These are phyloP conservation scores for Penicillium arizonense DNA, from an alignment of 495 filamentous ascomycete species.

Conservation along the genomic window DNA sequence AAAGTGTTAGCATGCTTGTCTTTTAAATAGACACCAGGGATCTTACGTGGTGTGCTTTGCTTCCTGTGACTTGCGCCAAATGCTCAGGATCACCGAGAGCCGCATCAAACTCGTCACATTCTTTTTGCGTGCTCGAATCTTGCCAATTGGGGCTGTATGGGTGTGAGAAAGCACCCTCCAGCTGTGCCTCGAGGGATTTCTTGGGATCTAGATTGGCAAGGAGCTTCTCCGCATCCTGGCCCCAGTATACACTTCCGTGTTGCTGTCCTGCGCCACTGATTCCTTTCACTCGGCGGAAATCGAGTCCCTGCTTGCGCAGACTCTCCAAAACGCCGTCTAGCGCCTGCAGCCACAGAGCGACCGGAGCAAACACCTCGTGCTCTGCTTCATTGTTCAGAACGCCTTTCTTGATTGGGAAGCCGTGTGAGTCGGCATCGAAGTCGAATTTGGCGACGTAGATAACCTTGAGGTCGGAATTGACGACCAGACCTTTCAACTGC, in stretches of 20 bases:
- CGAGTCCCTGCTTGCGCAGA: conserved; percentile 68
- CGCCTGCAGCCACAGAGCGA: conserved; percentile 92
- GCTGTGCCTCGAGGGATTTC: conserved; percentile 64
- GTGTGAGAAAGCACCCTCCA: conserved; percentile 76
- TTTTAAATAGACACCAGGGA: background rate
- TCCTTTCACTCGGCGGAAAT: conserved; percentile 74
- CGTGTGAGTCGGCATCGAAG: conserved; percentile 70
- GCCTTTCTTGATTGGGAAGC: conserved; percentile 79
- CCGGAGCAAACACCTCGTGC: conserved; percentile 86
- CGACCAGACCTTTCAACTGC: conserved; percentile 88
- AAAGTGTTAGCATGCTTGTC: conserved; percentile 22
- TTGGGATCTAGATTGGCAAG: conserved; percentile 59
- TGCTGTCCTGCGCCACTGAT: conserved; percentile 94
- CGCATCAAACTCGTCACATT: conserved; percentile 86
- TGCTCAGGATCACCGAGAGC: conserved; percentile 60
- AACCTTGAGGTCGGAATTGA: conserved; percentile 63
- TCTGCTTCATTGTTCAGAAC: conserved; percentile 77
- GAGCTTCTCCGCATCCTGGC: conserved; percentile 61
- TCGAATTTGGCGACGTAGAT: conserved; percentile 54
- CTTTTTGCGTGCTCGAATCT: conserved; percentile 86
- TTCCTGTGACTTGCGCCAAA: conserved; percentile 79
- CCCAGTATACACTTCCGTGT: conserved; percentile 96
- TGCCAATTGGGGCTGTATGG: conserved; percentile 96
- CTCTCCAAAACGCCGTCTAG: conserved; percentile 77
- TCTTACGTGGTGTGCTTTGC: conserved; percentile 88